phyloP scores from a whole-genome alignment of 78 protist species.

The Dictyostelium purpureum region DNA sequence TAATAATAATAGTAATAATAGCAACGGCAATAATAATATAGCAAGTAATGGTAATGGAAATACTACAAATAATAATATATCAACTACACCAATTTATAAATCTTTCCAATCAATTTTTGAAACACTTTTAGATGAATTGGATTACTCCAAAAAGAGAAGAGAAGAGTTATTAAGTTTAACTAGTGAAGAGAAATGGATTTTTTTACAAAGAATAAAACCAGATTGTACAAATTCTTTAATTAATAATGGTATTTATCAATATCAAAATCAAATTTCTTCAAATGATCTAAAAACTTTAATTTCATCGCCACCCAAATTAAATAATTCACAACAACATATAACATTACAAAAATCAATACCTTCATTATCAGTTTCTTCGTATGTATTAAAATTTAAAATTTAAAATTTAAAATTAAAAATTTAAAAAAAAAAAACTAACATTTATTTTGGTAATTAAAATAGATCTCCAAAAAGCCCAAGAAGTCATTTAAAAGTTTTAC shows the following conservation, averaged over 20 bases:
- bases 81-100: constrained; percentile 49
- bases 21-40: constrained; percentile 12
- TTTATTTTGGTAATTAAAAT: not conserved
- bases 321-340: not conserved
- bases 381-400: too few relatives aligned
- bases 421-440: not conserved
- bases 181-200: constrained; percentile 58
- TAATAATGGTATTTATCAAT: constrained; percentile 15
- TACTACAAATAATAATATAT: not conserved
- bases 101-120: constrained; percentile 53
- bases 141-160: constrained; percentile 41
- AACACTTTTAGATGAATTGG: constrained; percentile 47
- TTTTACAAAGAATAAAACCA: constrained; percentile 65
- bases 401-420: not conserved
- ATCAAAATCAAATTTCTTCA: constrained; percentile 8
- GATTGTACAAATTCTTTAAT: constrained; percentile 59
- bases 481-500: constrained; percentile 8
- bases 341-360: not conserved
- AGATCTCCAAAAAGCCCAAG: constrained; percentile 71
- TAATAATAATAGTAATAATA: not conserved
- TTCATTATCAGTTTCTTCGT: not conserved
- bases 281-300: constrained; percentile 34
- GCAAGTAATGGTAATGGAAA: not conserved
- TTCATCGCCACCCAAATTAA: constrained; percentile 74
- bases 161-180: constrained; percentile 38